phyloP scores from a whole-genome alignment of 305 asterid species.

The Ruellia speciosa region DNA sequence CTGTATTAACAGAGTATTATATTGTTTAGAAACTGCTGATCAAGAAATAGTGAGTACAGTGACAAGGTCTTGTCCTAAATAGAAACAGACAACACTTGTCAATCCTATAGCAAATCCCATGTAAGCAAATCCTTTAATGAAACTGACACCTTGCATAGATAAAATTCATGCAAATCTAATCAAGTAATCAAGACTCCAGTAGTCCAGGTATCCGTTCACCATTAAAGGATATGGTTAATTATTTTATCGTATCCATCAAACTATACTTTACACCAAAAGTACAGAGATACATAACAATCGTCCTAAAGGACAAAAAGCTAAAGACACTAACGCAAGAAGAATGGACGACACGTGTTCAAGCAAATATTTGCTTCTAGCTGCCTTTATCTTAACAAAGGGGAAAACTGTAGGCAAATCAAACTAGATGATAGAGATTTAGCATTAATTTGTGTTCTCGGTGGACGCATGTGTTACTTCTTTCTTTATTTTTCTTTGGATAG shows the following conservation, averaged over 20 bases:
- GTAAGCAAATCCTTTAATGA: too few species aligned
- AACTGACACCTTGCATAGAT: too few species aligned
- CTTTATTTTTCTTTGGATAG: neutral
- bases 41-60: too few species aligned
- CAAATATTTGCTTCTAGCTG: constrained; percentile 9
- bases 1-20: too few species aligned
- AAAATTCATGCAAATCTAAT: neutral
- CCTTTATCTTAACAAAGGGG: neutral
- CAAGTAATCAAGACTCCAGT: too few species aligned
- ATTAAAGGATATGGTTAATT: too few species aligned
- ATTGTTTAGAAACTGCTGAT: neutral
- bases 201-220: too few species aligned
- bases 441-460: neutral
- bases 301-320: neutral
- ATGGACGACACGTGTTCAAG: constrained; percentile 1
- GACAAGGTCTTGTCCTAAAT: neutral
- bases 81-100: neutral
- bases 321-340: neutral
- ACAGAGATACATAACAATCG: neutral
- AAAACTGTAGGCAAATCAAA: neutral
- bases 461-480: neutral
- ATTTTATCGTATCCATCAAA: too few species aligned
- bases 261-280: neutral
- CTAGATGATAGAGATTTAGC: constrained; percentile 8
- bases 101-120: neutral